Evolutionary conservation across 2,329 filamentous ascomycete genomes (phyloP), one percentile per base, ranked within the genome.

Genomic region (Tolypocladium ophioglossoides): DNA sequence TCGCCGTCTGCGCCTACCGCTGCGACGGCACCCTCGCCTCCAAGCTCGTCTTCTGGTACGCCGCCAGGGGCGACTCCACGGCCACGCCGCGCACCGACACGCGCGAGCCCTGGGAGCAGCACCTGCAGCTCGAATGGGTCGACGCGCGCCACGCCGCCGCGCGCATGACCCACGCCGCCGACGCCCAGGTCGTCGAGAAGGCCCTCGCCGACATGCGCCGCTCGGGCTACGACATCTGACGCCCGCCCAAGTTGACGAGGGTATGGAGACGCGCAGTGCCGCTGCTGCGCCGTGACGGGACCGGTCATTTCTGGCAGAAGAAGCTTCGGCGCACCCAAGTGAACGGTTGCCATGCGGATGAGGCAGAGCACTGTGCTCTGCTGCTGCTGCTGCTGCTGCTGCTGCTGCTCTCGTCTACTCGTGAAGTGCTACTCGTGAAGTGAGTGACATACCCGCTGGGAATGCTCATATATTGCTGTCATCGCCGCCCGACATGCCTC

Each of bases 11-110:
- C 47, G 57, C 65, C 22, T 72, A 72, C 50, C 64, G 64, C 0
- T 72, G 73, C 54, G 62, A 67, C 11, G 60, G 64, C 54, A 68
- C 68, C 0, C 59, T 60, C 4, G 66, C 69, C 8, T 62, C 68
- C 52, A 75, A 74, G 64, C 65, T 68, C 12, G 67, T 72, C 3
- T 73, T 70, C 57, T 74, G 67, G 62, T 75, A 66, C 52, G 70
- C 69, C 2, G 72, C 72, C 9, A 61, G 62, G 39, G 65, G 61
- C 0, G 63, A 67, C 55, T 68, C 67, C 10, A 61, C 60, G 1
- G 54, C 53, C 4, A 37, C 50, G 4, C 61, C 61, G 4, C 65
- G 62, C 32, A 52, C 50, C 8, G 61, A 57, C 16, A 68, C 64
- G 6, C 66, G 65, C 53, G 66, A 72, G 41, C 54, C 56, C 12